phyloP scores from a whole-genome alignment of 495 filamentous ascomycete genomes.

The Mytilinidion resinicola region DNA sequence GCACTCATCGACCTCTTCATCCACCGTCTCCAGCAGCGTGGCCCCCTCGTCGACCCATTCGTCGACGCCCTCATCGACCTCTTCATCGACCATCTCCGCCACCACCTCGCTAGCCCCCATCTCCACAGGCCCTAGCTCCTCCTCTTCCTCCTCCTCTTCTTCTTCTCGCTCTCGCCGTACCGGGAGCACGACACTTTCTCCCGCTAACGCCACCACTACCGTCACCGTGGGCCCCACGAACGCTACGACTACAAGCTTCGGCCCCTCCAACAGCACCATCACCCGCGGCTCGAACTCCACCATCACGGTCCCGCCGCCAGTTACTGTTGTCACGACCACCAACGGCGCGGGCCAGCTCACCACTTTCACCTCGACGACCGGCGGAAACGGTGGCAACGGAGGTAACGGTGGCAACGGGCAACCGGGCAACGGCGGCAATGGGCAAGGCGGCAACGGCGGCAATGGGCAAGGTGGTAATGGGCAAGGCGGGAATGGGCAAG shows the following conservation, averaged over 20 bases:
- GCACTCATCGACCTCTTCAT: too few species aligned
- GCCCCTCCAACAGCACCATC: neutral
- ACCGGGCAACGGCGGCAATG: neutral
- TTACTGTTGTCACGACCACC: neutral
- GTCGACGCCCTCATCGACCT: too few species aligned
- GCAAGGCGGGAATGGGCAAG: neutral
- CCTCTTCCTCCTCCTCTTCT: neutral
- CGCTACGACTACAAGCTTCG: neutral
- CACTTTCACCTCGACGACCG: neutral
- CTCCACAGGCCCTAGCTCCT: neutral
- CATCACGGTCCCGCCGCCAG: neutral
- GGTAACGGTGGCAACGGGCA: neutral
- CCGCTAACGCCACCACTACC: neutral
- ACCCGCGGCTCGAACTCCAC: neutral
- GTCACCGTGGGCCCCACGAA: neutral
- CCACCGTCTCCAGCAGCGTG: neutral
- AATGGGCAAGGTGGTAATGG: neutral
- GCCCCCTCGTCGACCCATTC: neutral
- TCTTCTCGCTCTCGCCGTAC: neutral
- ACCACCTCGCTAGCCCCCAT: neutral
- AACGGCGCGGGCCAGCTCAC: neutral
- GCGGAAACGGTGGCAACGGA: too few species aligned
- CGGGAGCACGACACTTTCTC: neutral
- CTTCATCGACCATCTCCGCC: neutral
- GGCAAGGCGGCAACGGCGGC: neutral